Evolutionary conservation across 352 stramenopile genomes (phyloP).

Genomic region (Pythium utonaiense): DNA sequence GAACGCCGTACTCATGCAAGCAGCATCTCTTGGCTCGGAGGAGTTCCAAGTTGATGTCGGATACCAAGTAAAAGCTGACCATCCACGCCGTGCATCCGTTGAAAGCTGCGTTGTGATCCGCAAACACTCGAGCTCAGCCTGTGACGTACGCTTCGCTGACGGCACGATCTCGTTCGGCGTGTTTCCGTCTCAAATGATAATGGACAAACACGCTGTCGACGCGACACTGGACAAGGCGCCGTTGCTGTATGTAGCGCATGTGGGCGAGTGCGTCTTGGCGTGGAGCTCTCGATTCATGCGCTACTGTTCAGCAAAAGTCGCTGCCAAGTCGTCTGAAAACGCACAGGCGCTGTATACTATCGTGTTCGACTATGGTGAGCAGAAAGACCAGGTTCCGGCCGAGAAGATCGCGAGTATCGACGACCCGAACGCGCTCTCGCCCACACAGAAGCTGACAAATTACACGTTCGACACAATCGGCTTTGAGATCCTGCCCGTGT

Average conservation of each 20-base stretch:
- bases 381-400: conserved; percentile 40
- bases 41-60: conserved; percentile 50
- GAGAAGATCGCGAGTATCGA: conserved; percentile 56
- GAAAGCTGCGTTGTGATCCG: conserved; percentile 71
- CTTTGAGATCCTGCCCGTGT: conserved; percentile 56
- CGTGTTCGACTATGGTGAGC: conserved; percentile 72
- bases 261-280: conserved; percentile 57
- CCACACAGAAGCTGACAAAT: conserved; percentile 66
- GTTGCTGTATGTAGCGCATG: conserved; percentile 18
- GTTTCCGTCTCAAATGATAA: conserved; percentile 77
- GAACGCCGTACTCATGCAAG: conserved; percentile 74
- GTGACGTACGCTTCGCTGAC: conserved; percentile 68
- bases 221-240: conserved; percentile 14
- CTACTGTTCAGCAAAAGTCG: conserved; percentile 40
- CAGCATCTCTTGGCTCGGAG: conserved; percentile 10
- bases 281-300: conserved; percentile 73
- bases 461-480: conserved; percentile 76
- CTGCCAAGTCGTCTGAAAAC: conserved; percentile 11
- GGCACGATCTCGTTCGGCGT: conserved; percentile 77
- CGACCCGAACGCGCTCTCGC: conserved; percentile 46
- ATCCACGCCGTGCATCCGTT: conserved; percentile 52
- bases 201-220: conserved; percentile 32
- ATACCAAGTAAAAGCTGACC: conserved; percentile 72
- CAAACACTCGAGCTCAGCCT: conserved; percentile 53
- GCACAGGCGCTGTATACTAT: conserved; percentile 36